A percentile compares a stretch with the other conserved stretches of the same genome.
Conservation (phyloP, 257 asterid species). For the Cruciata laevipes region DNA sequence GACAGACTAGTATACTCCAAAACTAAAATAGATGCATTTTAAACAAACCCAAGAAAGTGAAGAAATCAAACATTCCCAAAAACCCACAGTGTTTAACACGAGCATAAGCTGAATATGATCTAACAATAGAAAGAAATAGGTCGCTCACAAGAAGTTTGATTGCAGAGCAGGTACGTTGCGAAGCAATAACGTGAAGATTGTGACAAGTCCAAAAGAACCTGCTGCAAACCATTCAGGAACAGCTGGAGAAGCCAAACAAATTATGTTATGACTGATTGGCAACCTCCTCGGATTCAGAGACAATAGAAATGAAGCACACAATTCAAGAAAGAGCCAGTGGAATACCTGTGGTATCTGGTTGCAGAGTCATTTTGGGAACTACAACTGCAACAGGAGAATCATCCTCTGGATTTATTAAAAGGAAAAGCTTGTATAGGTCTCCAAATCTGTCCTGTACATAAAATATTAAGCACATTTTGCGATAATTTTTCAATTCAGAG, state of each 20-base stretch:
- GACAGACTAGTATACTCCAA: not conserved
- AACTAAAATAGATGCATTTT: not conserved
- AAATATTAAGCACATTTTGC: conserved; percentile 24
- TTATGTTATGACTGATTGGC: not conserved
- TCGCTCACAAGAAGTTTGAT: conserved; percentile 64
- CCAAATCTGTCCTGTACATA: conserved; percentile 79
- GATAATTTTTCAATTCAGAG: conserved; percentile 16
- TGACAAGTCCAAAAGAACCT: conserved; percentile 88
- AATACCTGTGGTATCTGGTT: conserved; percentile 73
- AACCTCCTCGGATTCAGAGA: not conserved
- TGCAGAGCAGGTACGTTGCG: conserved; percentile 89
- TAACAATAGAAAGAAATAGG: conserved; percentile 7
- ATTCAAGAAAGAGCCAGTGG: not conserved
- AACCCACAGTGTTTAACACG: not conserved
- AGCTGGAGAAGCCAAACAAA: conserved; percentile 50
- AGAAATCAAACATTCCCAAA: not conserved
- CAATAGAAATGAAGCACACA: conserved; percentile 3
- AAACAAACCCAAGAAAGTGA: not conserved
- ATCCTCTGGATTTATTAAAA: conserved; percentile 85
- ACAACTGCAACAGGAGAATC: conserved; percentile 98
- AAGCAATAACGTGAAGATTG: conserved; percentile 75
- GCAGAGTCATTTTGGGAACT: conserved; percentile 79
- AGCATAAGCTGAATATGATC: not conserved
- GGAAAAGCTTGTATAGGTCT: conserved; percentile 70
- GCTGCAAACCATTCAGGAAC: conserved; percentile 99